Base-by-base conservation (phyloP, 768 basidiomycete genomes). In the Suillus variegatus region DNA sequence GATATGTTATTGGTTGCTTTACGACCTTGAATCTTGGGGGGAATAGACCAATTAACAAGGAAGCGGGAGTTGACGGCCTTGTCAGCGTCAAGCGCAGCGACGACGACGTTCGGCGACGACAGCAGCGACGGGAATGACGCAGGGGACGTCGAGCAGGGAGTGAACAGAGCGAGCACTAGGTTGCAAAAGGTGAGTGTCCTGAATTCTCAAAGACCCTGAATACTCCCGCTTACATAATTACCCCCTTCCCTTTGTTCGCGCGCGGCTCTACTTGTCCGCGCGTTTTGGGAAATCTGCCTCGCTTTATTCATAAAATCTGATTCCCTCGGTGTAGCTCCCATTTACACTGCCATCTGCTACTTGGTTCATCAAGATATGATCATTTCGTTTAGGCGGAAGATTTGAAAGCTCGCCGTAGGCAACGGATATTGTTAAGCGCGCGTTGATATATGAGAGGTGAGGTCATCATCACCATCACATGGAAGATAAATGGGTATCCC, bases 171-270 rank as follows among this genome's bases (percentile, higher is more conserved):
- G 61, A 74, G 63, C 60, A 63, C 67, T 70, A 75, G 73, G 74
- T 77, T 77, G 75, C 75, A 77, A 71, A 76, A 75, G 55, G 66
- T 64, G 68, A 76, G 72, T 74, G 71, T 64, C 73, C 65, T 69
- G 71, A 73, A 73, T 76, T 77, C 76, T 43, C 76, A 75, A 76
- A 74, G 75, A 78, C 76, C 70, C 72, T 67, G 52, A 8, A 41
- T 12, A 77, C 69, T 10, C 16, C 1, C 25, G 2, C 14, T 76
- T 68, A 72, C n/a, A 41, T 76, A 76, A 64, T 73, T 64, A 41
- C 28, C 16, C 47, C 57, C 14, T 14, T 40, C 40, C 62, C 62
- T 54, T 36, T 18, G 54, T 22, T 20, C 25, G 40, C 66, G 60
- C 66, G 40, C 57, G 57, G 57, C 57, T 58, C 40, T 41, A 41